phyloP scores from a whole-genome alignment of 768 basidiomycete species.

The Calocybe gangraenosa region DNA sequence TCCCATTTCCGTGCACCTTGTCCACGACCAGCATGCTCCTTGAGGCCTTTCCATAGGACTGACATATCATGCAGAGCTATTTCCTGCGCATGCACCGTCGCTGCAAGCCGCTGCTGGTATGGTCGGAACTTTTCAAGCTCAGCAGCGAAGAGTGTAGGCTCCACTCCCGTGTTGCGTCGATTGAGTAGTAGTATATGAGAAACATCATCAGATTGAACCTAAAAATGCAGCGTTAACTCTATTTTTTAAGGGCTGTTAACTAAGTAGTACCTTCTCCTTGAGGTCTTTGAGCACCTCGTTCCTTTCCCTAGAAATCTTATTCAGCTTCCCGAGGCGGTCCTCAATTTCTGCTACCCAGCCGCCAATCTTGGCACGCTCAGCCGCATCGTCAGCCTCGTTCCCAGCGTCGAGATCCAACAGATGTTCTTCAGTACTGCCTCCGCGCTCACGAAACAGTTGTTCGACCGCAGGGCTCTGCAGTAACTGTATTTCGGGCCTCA shows the following conservation, averaged over 20 bases:
- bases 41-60: constrained; percentile 68
- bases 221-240: background rate
- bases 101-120: constrained; percentile 76
- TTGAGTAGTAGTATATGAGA: constrained; percentile 92
- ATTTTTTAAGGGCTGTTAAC: background rate
- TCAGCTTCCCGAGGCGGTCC: constrained; percentile 70
- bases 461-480: constrained; percentile 60
- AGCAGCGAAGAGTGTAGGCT: constrained; percentile 84
- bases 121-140: constrained; percentile 96
- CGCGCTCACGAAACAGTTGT: constrained; percentile 54
- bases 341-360: constrained; percentile 71
- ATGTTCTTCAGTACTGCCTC: constrained; percentile 31
- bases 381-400: constrained; percentile 56
- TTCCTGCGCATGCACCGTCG: constrained; percentile 78
- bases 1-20: constrained; percentile 78
- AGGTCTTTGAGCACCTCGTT: constrained; percentile 87
- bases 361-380: constrained; percentile 64
- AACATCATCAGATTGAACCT: constrained; percentile 96
- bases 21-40: constrained; percentile 70
- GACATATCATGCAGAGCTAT: constrained; percentile 69
- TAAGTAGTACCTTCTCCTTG: constrained; percentile 78
- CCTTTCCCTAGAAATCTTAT: constrained; percentile 82
- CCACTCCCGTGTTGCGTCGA: constrained; percentile 76
- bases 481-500: constrained; percentile 58
- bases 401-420: constrained; percentile 67